Evolutionary conservation across 208 protist species (phyloP).

Genomic region (Acanthamoeba lenticulata): DNA sequence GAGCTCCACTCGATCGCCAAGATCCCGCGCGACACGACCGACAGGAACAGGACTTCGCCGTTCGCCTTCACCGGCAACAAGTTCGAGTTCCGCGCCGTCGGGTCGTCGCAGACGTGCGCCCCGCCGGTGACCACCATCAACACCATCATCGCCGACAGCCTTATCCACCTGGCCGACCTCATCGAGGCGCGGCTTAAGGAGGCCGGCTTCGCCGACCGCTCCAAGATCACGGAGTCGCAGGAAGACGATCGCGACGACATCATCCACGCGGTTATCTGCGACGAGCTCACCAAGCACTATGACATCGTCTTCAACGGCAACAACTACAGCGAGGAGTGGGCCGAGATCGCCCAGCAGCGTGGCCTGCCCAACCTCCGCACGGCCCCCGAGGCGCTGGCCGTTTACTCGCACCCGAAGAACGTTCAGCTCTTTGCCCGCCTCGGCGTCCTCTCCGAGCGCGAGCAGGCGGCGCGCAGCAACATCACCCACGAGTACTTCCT

Average conservation of each 20-base stretch:
- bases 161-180: constrained; percentile 79
- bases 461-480: constrained; percentile 76
- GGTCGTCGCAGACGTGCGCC: constrained; percentile 86
- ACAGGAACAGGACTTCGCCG: constrained; percentile 92
- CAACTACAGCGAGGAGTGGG: constrained; percentile 84
- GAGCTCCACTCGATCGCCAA: constrained; percentile 76
- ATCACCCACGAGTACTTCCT: constrained; percentile 81
- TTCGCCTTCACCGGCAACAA: constrained; percentile 91
- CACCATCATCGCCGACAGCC: constrained; percentile 84
- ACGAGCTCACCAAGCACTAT: constrained; percentile 77
- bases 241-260: neutral
- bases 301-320: constrained; percentile 88
- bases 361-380: constrained; percentile 79
- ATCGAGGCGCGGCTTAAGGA: constrained; percentile 75
- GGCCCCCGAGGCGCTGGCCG: constrained; percentile 75
- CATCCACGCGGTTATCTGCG: constrained; percentile 75
- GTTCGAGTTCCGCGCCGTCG: constrained; percentile 92
- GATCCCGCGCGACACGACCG: constrained; percentile 77
- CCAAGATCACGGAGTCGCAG: neutral
- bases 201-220: neutral
- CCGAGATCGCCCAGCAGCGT: constrained; percentile 77
- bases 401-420: constrained; percentile 80
- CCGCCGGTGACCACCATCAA: constrained; percentile 87
- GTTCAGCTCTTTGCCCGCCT: constrained; percentile 77
- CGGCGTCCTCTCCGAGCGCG: constrained; percentile 73